Evolutionary conservation across 305 asterid species (phyloP), one percentile per base, ranked within the genome.

Genomic region (Withania somnifera): DNA sequence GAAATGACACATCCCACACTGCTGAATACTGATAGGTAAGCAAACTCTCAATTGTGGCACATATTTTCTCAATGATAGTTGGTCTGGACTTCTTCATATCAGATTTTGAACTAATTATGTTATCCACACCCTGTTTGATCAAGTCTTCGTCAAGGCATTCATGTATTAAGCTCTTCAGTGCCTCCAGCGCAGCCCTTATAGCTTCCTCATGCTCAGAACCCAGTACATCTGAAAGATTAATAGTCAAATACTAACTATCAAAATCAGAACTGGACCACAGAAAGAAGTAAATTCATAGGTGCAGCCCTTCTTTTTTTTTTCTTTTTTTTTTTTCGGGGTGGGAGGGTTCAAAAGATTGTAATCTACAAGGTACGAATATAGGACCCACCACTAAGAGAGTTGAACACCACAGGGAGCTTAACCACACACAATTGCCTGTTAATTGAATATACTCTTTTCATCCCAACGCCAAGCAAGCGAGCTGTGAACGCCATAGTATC

Each of bases 181-280:
- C 86, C 84, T 92, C 91, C 88, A 87, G 85, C 22, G 98, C 90
- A 52, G 95, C 95, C 71, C 89, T 83, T 80, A 90, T 81, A 64
- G 99, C 94, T 87, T 90, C 98, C 88, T 90, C 97, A 22, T 94
- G 98, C 58, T 88, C 98, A 87, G 98, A 91, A 86, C 87, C 91
- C 89, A 96, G 86, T 85, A 94, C 84, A 84, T 91, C 99, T 96
- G 92, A 56, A 80, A 54, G 66, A 57, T 24, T 52, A 77, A 36
- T 6, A 32, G 45, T 64, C 26, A 87, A 30, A 76, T 47, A 64
- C 36, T 11, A 47, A 50, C 7, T 50, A 26, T 15, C 61, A 50
- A 50, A 75, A 75, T 17, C 61, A 73, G 61, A 50, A 30, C 40
- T 69, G 68, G 56, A 81, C 19, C 17, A 9, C 28, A 40, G 9